Evolutionary conservation across 305 asterid genomes (phyloP).

Genomic region (Fraxinus sp.): DNA sequence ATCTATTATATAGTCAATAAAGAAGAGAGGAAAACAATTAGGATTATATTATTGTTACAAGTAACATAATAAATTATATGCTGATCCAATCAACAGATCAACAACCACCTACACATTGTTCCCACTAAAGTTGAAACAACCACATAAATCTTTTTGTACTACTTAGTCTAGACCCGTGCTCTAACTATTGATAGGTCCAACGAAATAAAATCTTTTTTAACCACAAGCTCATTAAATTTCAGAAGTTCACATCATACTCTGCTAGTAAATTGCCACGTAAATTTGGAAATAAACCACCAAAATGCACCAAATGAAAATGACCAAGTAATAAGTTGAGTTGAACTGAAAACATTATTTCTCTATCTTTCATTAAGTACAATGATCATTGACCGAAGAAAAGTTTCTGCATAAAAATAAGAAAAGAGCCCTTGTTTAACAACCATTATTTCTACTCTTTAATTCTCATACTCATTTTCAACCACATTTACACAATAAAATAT

Average conservation of each 20-base stretch:
- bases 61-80: constrained; percentile 8
- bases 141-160: neutral
- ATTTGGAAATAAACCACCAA: neutral
- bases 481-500: neutral
- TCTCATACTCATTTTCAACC: neutral
- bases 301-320: neutral
- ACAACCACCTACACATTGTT: neutral
- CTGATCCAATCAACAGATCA: constrained; percentile 14
- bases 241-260: neutral
- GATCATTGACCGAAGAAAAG: neutral
- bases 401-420: neutral
- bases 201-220: neutral
- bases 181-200: neutral
- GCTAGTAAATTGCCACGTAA: neutral
- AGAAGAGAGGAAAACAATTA: constrained; percentile 17
- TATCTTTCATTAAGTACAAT: neutral
- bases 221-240: neutral
- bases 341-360: neutral
- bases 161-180: neutral
- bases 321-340: neutral
- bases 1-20: constrained; percentile 46
- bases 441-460: neutral
- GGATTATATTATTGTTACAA: neutral
- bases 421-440: neutral
- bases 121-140: neutral